Evolutionary conservation across 2,329 filamentous ascomycete species (phyloP).

Genomic region (Fusarium anguioides): DNA sequence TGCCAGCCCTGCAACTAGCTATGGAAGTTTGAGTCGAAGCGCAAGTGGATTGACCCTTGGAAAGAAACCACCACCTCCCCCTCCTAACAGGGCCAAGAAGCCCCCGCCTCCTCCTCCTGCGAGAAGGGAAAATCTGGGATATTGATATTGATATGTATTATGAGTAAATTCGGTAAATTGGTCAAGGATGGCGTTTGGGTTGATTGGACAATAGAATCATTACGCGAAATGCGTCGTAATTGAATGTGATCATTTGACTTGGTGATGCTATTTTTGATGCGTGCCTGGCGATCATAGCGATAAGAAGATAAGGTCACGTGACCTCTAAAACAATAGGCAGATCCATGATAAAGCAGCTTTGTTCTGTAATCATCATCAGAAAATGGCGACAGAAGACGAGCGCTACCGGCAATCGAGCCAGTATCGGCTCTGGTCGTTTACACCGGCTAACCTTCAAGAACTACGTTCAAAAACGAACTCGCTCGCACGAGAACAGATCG

Average conservation of each 20-base stretch:
- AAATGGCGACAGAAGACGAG: slow-evolving; percentile 86
- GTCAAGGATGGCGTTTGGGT: slow-evolving; percentile 32
- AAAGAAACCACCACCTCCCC: slow-evolving; percentile 67
- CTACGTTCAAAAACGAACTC: slow-evolving; percentile 83
- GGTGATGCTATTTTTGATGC: neutral
- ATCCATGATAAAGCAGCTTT: slow-evolving; percentile 4
- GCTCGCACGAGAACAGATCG: slow-evolving; percentile 73
- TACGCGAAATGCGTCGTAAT: slow-evolving; percentile 37
- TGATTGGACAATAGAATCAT: slow-evolving; percentile 31
- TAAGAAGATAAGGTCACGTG: slow-evolving; percentile 34
- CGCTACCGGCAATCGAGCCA: slow-evolving; percentile 91
- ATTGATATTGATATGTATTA: slow-evolving; percentile 25
- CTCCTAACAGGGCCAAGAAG: slow-evolving; percentile 59
- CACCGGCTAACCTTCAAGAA: slow-evolving; percentile 74
- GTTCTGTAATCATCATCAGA: slow-evolving; percentile 23
- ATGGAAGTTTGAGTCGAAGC: slow-evolving; percentile 63
- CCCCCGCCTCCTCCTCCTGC: slow-evolving; percentile 52
- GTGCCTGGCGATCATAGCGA: neutral
- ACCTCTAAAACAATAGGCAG: neutral
- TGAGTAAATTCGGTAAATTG: slow-evolving; percentile 4
- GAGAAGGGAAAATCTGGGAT: slow-evolving; percentile 47
- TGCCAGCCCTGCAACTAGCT: slow-evolving; percentile 67
- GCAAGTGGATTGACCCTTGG: slow-evolving; percentile 48
- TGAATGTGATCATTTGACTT: slow-evolving; percentile 8
- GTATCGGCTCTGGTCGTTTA: slow-evolving; percentile 93